These are phyloP conservation scores for Chimonanthus salicifolius DNA, from an alignment of 164 flowering plant species.

Conservation along the genomic window DNA sequence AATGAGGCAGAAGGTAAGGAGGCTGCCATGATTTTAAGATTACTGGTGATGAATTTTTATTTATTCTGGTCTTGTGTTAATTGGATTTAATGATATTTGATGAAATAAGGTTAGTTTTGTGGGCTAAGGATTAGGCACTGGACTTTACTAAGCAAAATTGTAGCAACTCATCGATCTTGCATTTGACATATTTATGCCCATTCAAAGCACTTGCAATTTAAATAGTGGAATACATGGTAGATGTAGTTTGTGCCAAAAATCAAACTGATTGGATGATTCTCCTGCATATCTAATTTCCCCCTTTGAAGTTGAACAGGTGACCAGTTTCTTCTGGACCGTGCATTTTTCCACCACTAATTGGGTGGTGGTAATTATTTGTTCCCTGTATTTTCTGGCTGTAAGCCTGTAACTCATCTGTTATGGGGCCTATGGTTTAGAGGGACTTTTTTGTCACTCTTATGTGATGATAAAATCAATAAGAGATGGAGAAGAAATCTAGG, in stretches of 20 bases:
- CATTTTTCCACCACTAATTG: not conserved
- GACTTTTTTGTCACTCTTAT: not conserved
- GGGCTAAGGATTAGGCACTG: not conserved
- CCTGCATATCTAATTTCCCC: not conserved
- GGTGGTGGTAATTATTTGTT: not conserved
- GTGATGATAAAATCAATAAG: not conserved
- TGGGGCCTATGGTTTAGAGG: not conserved
- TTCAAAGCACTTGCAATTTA: not conserved
- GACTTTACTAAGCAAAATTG: not conserved
- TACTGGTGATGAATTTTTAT: slow-evolving; percentile 15
- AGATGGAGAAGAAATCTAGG: no score
- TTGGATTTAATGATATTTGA: no score
- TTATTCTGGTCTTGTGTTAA: no score
- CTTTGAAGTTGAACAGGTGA: not conserved
- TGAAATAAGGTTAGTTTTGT: not conserved
- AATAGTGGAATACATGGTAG: not conserved
- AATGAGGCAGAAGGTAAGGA: slow-evolving; percentile 12
- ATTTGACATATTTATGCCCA: not conserved
- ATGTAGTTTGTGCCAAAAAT: not conserved
- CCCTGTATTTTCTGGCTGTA: not conserved
- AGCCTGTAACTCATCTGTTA: not conserved
- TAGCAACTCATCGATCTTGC: not conserved
- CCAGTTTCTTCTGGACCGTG: not conserved
- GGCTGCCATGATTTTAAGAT: slow-evolving; percentile 2
- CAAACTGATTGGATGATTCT: not conserved